A percentile compares a stretch with the other conserved stretches of the same genome.
phyloP scores from a whole-genome alignment of 306 rosid species.

The Rubus idaeus region DNA sequence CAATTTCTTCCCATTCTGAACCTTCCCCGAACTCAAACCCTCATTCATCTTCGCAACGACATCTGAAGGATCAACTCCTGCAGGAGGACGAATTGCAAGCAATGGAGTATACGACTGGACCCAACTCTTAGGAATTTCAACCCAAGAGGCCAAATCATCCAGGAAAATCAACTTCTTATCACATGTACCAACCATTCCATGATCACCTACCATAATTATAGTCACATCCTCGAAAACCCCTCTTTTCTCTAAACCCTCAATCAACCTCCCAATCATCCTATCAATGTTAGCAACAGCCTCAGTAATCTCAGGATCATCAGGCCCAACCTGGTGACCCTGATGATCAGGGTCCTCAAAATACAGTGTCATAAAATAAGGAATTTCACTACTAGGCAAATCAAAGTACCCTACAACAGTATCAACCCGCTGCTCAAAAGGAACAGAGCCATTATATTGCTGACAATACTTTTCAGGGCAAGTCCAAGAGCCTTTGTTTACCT shows the following conservation, averaged over 20 bases:
- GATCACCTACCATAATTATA: constrained; percentile 88
- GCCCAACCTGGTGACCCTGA: constrained; percentile 88
- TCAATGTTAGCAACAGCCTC: constrained; percentile 76
- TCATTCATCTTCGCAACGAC: constrained; percentile 76
- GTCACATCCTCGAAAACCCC: constrained; percentile 86
- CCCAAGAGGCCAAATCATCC: constrained; percentile 76
- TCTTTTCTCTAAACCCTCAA: constrained; percentile 72
- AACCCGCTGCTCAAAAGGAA: constrained; percentile 80
- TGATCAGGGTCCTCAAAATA: constrained; percentile 99
- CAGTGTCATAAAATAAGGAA: constrained; percentile 83
- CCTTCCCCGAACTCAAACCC: constrained; percentile 76
- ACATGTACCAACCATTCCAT: constrained; percentile 99
- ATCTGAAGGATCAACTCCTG: constrained; percentile 37
- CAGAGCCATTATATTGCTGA: constrained; percentile 58
- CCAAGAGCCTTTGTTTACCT: constrained; percentile 96
- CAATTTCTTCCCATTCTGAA: constrained; percentile 70
- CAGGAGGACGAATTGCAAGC: constrained; percentile 69
- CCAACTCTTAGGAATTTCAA: constrained; percentile 62
- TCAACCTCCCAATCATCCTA: constrained; percentile 78
- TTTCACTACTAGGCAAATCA: constrained; percentile 67
- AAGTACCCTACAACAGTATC: constrained; percentile 59
- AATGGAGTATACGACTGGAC: constrained; percentile 61
- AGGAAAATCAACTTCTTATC: constrained; percentile 76
- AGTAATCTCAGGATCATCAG: constrained; percentile 89
- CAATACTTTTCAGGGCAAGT: constrained; percentile 57